These are phyloP conservation scores for Hygrocybe coccinea DNA, from an alignment of 768 basidiomycete species.

Conservation along the genomic window DNA sequence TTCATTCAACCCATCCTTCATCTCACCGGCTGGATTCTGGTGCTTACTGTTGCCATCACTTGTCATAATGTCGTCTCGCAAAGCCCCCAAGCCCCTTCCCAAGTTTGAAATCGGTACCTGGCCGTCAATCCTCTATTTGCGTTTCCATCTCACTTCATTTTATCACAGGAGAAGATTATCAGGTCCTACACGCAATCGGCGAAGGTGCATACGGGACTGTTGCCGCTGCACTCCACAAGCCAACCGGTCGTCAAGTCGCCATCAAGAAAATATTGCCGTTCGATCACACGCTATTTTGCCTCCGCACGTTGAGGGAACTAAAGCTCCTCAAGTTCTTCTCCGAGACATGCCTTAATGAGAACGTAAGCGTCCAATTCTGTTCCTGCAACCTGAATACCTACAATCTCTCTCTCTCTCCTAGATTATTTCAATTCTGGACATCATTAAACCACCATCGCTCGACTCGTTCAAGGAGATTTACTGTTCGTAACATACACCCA, in stretches of 20 bases:
- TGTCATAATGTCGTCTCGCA: slow-evolving; percentile 46
- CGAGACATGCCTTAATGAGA: slow-evolving; percentile 75
- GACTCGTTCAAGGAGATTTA: slow-evolving; percentile 86
- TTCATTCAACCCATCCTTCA: slow-evolving; percentile 20
- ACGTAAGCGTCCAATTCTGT: slow-evolving; percentile 41
- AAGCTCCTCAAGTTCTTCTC: slow-evolving; percentile 86
- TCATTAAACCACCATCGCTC: slow-evolving; percentile 72
- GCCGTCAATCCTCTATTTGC: background rate
- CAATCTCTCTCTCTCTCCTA: slow-evolving; percentile 33
- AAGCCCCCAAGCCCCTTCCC: slow-evolving; percentile 59
- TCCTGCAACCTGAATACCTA: slow-evolving; percentile 2
- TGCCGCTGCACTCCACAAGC: slow-evolving; percentile 80
- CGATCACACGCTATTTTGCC: slow-evolving; percentile 87
- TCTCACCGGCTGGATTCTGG: slow-evolving; percentile 47
- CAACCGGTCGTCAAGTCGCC: slow-evolving; percentile 78
- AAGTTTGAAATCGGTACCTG: slow-evolving; percentile 65
- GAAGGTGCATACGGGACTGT: slow-evolving; percentile 92
- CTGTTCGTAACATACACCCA: slow-evolving; percentile 36
- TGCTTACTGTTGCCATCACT: slow-evolving; percentile 17
- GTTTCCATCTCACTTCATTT: slow-evolving; percentile 3
- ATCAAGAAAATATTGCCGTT: slow-evolving; percentile 96
- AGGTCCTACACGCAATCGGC: slow-evolving; percentile 67
- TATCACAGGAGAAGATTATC: slow-evolving; percentile 61
- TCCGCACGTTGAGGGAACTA: slow-evolving; percentile 85
- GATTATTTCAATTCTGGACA: slow-evolving; percentile 92